Evolutionary conservation across 2,329 filamentous ascomycete species (phyloP), one percentile per base, ranked within the genome.

Genomic region (Ceratocystis albifundus): DNA sequence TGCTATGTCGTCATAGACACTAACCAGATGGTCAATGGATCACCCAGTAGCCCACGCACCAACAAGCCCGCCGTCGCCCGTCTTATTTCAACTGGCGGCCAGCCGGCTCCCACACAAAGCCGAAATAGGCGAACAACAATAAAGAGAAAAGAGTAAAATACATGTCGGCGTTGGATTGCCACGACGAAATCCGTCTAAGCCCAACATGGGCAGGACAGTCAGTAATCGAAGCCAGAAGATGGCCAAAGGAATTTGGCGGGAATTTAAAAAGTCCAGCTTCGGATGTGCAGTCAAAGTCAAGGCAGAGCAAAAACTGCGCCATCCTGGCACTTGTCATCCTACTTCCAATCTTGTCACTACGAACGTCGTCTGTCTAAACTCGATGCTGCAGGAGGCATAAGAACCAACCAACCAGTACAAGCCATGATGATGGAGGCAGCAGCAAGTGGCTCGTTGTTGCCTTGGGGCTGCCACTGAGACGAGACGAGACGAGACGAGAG

Each of bases 151-250:
- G 8, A 50, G 15, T 28, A 25, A 55, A 55, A 55, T 25, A 55
- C 45, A n/a, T 53, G 53, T 32, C 28, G 53, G 8, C 28, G 25
- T n/a, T 59, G 28, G 53, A 59, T 59, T 59, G 53, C 25, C 25
- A 30, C 28, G 53, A 59, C 36, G 28, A 59, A 59, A 59, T 59
- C 28, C 53, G 53, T 59, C 53, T 59, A 59, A 7, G 53, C 53
- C 53, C 25, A 59, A 59, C 53, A 6, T 59, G 28, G 53, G 30
- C 53, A 32, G 30, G 17, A 32, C 28, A 59, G 53, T 30, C 28
- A 59, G 53, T 30, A 8, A 30, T 12, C 28, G 25, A 30, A 59
- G 7, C 15, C 28, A 15, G 53, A 59, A 59, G 28, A 25, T n/a
- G 22, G 4, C 22, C 46, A 50, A 50, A 50, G 46, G 17, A 22